Evolutionary conservation across 257 asterid genomes (phyloP).

Genomic region (Solanum bulbocastanum): DNA sequence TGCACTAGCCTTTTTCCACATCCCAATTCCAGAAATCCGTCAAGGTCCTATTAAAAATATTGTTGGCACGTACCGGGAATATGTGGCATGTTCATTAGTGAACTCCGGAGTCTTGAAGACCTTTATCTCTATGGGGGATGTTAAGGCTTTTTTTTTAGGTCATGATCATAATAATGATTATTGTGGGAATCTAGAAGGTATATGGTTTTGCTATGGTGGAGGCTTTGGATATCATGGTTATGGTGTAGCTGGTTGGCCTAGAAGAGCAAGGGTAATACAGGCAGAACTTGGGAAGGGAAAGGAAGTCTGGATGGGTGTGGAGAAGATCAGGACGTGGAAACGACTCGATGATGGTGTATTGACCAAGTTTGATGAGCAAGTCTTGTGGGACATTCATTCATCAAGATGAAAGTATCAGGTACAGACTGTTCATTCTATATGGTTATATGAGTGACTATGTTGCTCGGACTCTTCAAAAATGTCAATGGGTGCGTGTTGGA

Average conservation of each 20-base stretch:
- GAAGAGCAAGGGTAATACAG: constrained; percentile 65
- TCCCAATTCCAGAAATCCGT: constrained; percentile 84
- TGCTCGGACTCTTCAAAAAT: background rate
- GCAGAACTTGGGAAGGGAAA: constrained; percentile 63
- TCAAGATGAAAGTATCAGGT: constrained; percentile 5
- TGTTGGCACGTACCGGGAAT: constrained; percentile 51
- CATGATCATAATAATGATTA: constrained; percentile 93
- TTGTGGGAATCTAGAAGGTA: constrained; percentile 57
- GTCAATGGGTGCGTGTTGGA: rapidly evolving
- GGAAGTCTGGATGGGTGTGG: constrained; percentile 47
- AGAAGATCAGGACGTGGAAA: constrained; percentile 79
- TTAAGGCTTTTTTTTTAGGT: constrained; percentile 83
- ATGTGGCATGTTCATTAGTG: constrained; percentile 59
- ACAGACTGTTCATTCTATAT: background rate
- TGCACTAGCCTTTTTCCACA: constrained; percentile 84
- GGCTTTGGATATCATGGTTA: constrained; percentile 95
- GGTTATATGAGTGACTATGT: background rate
- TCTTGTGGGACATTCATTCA: constrained; percentile 54
- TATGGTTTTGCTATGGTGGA: constrained; percentile 96
- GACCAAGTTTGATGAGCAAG: constrained; percentile 69
- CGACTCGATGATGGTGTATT: constrained; percentile 48
- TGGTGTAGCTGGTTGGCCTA: constrained; percentile 65
- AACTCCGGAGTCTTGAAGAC: constrained; percentile 65
- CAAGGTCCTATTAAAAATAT: constrained; percentile 53
- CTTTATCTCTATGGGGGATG: constrained; percentile 54